Evolutionary conservation across 2,329 filamentous ascomycete genomes (phyloP).

Genomic region (Venturia pyrina): DNA sequence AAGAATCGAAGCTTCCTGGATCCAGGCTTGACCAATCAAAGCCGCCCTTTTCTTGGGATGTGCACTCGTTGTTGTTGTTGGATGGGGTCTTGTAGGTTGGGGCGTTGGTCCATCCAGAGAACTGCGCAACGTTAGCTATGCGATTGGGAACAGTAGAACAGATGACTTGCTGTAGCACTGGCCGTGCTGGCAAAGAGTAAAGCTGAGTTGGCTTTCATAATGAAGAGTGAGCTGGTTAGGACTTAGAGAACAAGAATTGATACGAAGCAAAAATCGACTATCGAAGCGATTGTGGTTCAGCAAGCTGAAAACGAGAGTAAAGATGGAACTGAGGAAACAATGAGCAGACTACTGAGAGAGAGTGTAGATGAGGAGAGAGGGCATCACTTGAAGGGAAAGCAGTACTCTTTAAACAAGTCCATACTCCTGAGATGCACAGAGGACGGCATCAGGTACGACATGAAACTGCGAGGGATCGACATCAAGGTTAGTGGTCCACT

Average conservation of each 20-base stretch:
- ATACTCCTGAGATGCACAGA: background rate
- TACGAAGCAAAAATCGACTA: conserved; percentile 2
- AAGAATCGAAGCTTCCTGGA: conserved; percentile 52
- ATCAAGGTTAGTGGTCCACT: background rate
- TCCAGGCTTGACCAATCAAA: conserved; percentile 61
- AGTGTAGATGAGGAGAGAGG: background rate
- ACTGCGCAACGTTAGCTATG: background rate
- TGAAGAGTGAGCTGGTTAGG: conserved; percentile 13
- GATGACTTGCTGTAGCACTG: background rate
- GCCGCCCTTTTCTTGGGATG: conserved; percentile 55
- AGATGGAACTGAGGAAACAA: background rate
- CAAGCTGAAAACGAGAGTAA: conserved; percentile 6
- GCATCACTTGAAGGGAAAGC: background rate
- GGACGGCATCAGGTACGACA: background rate
- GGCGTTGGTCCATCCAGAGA: conserved; percentile 37
- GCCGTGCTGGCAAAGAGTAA: conserved; percentile 4
- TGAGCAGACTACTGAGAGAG: background rate
- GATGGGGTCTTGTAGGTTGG: conserved; percentile 54
- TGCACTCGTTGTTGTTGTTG: conserved; percentile 71
- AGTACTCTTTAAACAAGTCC: background rate
- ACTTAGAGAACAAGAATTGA: background rate
- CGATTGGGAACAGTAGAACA: background rate
- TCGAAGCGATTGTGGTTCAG: conserved; percentile 3
- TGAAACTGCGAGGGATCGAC: background rate
- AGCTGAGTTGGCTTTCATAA: conserved; percentile 10